phyloP scores from a whole-genome alignment of 495 filamentous ascomycete species.

The Delitschia confertaspora region DNA sequence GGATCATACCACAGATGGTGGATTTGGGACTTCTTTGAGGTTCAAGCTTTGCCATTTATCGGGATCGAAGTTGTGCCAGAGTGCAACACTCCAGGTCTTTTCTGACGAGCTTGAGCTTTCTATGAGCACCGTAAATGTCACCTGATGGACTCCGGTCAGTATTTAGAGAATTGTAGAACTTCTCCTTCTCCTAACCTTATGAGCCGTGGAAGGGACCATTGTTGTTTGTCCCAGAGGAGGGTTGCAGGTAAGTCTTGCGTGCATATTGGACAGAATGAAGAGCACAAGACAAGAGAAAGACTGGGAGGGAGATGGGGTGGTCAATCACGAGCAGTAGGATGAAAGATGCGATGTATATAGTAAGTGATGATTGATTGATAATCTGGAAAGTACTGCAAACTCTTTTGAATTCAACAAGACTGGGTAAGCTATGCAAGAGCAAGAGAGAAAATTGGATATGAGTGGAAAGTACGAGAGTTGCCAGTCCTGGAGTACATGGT shows the following conservation, averaged over 20 bases:
- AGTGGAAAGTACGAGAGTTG: too few species aligned
- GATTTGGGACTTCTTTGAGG: conserved; percentile 39
- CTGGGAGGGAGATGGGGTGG: too few species aligned
- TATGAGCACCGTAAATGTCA: conserved; percentile 61
- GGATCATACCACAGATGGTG: conserved; percentile 30
- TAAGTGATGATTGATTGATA: too few species aligned
- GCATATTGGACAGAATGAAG: conserved; percentile 34
- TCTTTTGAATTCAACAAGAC: too few species aligned
- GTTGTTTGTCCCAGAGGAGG: conserved; percentile 64
- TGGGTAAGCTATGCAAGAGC: too few species aligned
- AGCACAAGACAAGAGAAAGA: not conserved
- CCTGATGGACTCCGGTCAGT: conserved; percentile 31
- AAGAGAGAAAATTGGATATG: too few species aligned
- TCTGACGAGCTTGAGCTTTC: conserved; percentile 49
- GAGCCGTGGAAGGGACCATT: conserved; percentile 38
- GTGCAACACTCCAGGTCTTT: conserved; percentile 59
- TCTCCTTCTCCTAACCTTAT: not conserved
- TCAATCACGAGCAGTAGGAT: too few species aligned
- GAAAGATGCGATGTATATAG: too few species aligned
- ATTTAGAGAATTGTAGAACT: not conserved
- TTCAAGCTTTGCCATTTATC: conserved; percentile 43
- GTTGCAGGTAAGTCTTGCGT: conserved; percentile 46
- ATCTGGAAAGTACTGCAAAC: too few species aligned
- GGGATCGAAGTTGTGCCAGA: conserved; percentile 60
- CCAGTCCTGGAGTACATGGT: too few species aligned